Evolutionary conservation across 768 basidiomycete genomes (phyloP), one percentile per base, ranked within the genome.

Genomic region (Pleurotus platypus): DNA sequence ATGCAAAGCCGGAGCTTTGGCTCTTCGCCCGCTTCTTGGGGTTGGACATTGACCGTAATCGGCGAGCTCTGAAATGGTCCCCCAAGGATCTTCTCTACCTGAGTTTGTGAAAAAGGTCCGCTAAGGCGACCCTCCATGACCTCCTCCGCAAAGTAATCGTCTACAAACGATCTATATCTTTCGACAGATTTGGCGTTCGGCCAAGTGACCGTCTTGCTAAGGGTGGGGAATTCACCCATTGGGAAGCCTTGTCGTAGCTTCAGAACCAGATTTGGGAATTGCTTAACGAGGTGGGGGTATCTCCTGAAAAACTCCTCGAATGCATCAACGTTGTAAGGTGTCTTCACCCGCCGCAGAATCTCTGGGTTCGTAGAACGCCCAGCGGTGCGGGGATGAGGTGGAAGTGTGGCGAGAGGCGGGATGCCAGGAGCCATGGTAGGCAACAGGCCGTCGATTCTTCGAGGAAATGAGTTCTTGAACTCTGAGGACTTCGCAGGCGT

Each of bases 31-130:
- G 70, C 69, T 8, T 35, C 56, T 39, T 57, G 22, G 24, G 42
- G 26, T 50, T 40, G 27, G 27, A 60, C 35, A 15, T 27, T 37
- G 11, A 58, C 50, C 8, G 24, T 50, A 15, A 60, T 46, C 9
- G 69, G 69, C 2, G 69, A 65, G 0, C 61, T 58, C 22, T 54
- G 57, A 45, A 69, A 70, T 4, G 64, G 63, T 1, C 70, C 64
- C 0, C 63, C 15, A 15, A 72, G 60, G 2, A 68, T 59, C 1
- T 13, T n/a, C 35, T 70, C 66, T 7, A 68, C 46, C 26, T 66
- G 46, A 37, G 6, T 20, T 26, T 35, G 53, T 3, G 63, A 55
- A 49, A 62, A 66, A 0, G 66, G 66, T 12, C 66, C 65, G 3
- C 57, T 58, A 38, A 64, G 59, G 20, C 64, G 40, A 0, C 47